Evolutionary conservation across 495 filamentous ascomycete genomes (phyloP), one percentile per base, ranked within the genome.

Genomic region (Bacidia rubella): DNA sequence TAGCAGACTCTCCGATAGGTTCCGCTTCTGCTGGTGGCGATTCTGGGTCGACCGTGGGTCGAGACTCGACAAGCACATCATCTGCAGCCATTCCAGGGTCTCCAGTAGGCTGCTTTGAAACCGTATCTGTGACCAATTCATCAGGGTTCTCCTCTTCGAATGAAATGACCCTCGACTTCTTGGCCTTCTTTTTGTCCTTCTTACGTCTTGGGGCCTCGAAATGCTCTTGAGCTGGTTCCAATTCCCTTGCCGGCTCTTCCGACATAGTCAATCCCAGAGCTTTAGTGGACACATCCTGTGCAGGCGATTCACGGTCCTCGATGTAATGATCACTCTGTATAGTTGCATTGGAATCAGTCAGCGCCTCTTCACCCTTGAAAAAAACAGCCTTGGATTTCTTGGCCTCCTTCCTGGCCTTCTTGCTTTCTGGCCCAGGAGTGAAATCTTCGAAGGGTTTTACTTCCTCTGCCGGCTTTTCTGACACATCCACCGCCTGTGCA

Each of bases 341-440:
- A 35, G 29, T 15, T 35, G 5, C 15, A 35, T 35, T 15, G 7
- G 29, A 5, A 7, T 35, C 15, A 7, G 29, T 15, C 5, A 35
- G 7, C 15, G 15, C 29, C 15, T n/a, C 20, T 9, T 65, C 63
- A 19, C 45, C 48, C 51, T 68, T 60, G 46, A 54, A 49, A 25
- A 43, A 57, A 40, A 65, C 62, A 39, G 65, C 69, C 49, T 67
- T 67, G 23, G 65, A 65, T 52, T 70, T 72, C 55, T 63, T 54
- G 39, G 52, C 56, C 53, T 74, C 73, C 53, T 72, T 67, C 54
- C 66, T 72, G 11, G 68, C 65, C 54, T 75, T 70, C 38, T 69
- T 72, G 41, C 68, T 65, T 43, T 69, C 69, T 20, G 69, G 61
- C 12, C 67, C 15, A 22, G 7, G 69, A 57, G 25, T 56, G 57